These are phyloP conservation scores for Triticum urartu DNA, from an alignment of 176 grass and related monocot genomes.

Conservation along the genomic window DNA sequence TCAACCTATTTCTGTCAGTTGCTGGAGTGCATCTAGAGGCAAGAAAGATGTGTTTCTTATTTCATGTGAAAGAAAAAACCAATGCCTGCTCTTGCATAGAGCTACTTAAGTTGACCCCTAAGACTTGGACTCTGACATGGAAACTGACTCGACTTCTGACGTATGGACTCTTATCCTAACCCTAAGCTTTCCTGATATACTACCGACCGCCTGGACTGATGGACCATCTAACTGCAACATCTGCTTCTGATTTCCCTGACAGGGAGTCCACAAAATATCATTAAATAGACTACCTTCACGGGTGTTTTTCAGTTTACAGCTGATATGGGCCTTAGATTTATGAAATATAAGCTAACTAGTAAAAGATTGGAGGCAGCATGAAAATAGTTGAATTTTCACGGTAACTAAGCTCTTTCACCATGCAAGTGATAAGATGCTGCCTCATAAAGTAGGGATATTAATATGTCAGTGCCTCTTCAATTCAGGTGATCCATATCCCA, in stretches of 20 bases:
- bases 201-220: not conserved
- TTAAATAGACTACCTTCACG: not conserved
- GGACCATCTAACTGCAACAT: not conserved
- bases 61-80: not conserved
- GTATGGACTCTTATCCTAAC: not conserved
- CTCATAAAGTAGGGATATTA: not conserved
- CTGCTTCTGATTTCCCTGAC: not conserved
- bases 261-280: not conserved
- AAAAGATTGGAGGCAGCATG: not conserved
- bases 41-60: not conserved
- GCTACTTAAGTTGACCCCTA: not conserved
- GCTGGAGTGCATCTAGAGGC: not conserved
- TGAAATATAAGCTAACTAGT: not conserved
- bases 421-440: not conserved
- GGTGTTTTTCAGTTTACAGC: not conserved
- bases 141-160: not conserved
- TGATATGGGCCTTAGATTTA: not conserved
- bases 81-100: not conserved
- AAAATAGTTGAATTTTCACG: not conserved
- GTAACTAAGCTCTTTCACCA: not conserved
- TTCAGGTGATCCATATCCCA: not conserved
- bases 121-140: not conserved
- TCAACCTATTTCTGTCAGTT: constrained; percentile 21
- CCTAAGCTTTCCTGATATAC: not conserved
- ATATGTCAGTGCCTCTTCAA: not conserved